These are phyloP conservation scores for Postia placenta DNA, from an alignment of 768 basidiomycete species.

Conservation along the genomic window DNA sequence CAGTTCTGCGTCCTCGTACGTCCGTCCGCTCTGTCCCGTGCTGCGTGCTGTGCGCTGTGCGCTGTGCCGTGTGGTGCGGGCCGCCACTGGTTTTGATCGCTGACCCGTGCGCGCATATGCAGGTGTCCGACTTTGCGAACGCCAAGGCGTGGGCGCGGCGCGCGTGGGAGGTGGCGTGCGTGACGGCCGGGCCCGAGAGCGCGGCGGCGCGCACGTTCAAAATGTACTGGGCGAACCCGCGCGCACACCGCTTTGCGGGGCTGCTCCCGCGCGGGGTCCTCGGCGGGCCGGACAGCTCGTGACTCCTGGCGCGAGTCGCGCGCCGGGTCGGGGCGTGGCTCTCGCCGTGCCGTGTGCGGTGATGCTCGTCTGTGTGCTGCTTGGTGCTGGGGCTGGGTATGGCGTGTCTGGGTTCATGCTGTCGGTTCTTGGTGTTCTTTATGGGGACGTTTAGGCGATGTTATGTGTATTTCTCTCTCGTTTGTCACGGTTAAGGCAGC, in stretches of 20 bases:
- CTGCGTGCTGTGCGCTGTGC: not conserved
- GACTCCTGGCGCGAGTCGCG: no score
- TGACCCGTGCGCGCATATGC: not conserved
- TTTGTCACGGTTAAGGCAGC: no score
- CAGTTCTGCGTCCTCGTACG: conserved; percentile 23
- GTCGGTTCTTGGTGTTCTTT: no score
- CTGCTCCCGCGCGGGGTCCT: conserved; percentile 17
- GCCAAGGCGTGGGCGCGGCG: conserved; percentile 16
- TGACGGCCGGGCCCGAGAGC: conserved; percentile 13
- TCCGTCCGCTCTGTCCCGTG: not conserved
- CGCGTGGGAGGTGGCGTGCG: conserved; percentile 17
- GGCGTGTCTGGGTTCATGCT: no score
- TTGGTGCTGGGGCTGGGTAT: no score
- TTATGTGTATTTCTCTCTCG: no score
- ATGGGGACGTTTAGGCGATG: no score
- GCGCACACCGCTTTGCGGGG: conserved; percentile 19
- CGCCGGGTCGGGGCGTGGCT: no score
- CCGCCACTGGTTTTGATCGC: not conserved
- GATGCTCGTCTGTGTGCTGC: no score
- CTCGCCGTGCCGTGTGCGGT: no score
- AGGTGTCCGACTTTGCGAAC: conserved; percentile 16
- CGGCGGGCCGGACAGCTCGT: conserved; percentile 21
- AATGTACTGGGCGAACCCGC: conserved; percentile 25
- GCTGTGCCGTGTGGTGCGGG: not conserved
- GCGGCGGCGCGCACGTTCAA: conserved; percentile 23